A percentile compares a stretch with the other conserved stretches of the same genome.
phyloP scores from a whole-genome alignment of 2,329 filamentous ascomycete species.

The Cladobotryum protrusum region DNA sequence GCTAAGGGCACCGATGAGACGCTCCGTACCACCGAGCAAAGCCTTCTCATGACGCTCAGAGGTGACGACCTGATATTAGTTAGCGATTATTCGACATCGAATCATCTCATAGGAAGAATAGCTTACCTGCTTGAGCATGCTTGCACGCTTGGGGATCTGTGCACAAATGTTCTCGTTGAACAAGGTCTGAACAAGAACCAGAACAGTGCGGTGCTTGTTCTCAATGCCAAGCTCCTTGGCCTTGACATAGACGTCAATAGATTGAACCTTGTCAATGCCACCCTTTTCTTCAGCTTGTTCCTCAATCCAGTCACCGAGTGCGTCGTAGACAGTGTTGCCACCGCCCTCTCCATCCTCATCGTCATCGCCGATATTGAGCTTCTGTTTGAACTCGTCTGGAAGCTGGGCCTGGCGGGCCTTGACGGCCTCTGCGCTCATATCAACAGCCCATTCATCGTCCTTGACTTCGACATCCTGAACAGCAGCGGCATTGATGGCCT shows the following conservation, averaged over 20 bases:
- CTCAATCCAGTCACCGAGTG: slow-evolving; percentile 89
- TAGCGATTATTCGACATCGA: background rate
- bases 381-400: slow-evolving; percentile 89
- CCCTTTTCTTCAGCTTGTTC: slow-evolving; percentile 65
- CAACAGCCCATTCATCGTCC: slow-evolving; percentile 91
- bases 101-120: background rate
- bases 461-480: slow-evolving; percentile 56
- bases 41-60: slow-evolving; percentile 95
- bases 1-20: slow-evolving; percentile 66
- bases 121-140: slow-evolving; percentile 80
- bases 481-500: slow-evolving; percentile 48
- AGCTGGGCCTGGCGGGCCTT: slow-evolving; percentile 89
- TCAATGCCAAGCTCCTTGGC: slow-evolving; percentile 95
- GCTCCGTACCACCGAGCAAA: slow-evolving; percentile 89
- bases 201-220: slow-evolving; percentile 84
- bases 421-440: slow-evolving; percentile 92
- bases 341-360: slow-evolving; percentile 73
- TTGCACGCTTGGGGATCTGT: slow-evolving; percentile 77
- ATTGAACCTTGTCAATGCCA: slow-evolving; percentile 71
- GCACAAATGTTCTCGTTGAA: slow-evolving; percentile 86
- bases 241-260: slow-evolving; percentile 91
- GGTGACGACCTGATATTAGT: slow-evolving; percentile 52
- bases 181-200: slow-evolving; percentile 87
- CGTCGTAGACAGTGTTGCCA: slow-evolving; percentile 74
- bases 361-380: slow-evolving; percentile 75